Evolutionary conservation across 1,139 yeast species (phyloP).

Genomic region (Kodamaea sp.): DNA sequence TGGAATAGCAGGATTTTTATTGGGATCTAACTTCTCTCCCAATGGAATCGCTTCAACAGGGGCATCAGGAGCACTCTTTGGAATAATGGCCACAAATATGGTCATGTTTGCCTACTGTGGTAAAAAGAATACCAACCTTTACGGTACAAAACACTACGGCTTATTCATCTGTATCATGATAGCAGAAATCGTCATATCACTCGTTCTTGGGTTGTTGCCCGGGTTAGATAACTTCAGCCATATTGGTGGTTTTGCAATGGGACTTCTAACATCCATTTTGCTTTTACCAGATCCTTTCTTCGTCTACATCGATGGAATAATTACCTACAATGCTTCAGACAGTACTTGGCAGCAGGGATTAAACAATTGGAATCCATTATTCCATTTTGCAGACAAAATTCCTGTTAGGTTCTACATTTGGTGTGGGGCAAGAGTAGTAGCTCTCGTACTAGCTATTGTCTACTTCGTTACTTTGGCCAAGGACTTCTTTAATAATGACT

Average conservation of each 20-base stretch:
- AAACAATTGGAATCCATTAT: conserved; percentile 46
- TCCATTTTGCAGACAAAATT: conserved; percentile 37
- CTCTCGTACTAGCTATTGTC: conserved; percentile 49
- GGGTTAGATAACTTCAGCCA: conserved; percentile 79
- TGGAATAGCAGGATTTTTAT: conserved; percentile 68
- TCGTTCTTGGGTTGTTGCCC: conserved; percentile 69
- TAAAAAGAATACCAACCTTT: conserved; percentile 44
- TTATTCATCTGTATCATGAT: conserved; percentile 50
- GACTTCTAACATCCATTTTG: conserved; percentile 52
- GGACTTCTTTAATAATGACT: conserved; percentile 39
- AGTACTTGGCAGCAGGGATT: conserved; percentile 40
- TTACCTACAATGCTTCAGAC: conserved; percentile 37
- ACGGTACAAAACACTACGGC: conserved; percentile 44
- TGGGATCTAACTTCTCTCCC: conserved; percentile 75
- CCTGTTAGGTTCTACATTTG: conserved; percentile 44
- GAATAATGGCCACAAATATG: conserved; percentile 65
- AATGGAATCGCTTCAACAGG: conserved; percentile 72
- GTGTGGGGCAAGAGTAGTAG: conserved; percentile 48
- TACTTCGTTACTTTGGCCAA: conserved; percentile 52
- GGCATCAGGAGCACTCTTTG: conserved; percentile 75
- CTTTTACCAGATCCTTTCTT: conserved; percentile 62
- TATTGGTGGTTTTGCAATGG: conserved; percentile 74
- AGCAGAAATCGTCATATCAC: conserved; percentile 58
- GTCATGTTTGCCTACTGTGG: conserved; percentile 60
- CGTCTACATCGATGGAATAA: conserved; percentile 44